Evolutionary conservation across 192 early-diverging fungal species (phyloP).

Genomic region (Jimgerdemannia flammicorona): DNA sequence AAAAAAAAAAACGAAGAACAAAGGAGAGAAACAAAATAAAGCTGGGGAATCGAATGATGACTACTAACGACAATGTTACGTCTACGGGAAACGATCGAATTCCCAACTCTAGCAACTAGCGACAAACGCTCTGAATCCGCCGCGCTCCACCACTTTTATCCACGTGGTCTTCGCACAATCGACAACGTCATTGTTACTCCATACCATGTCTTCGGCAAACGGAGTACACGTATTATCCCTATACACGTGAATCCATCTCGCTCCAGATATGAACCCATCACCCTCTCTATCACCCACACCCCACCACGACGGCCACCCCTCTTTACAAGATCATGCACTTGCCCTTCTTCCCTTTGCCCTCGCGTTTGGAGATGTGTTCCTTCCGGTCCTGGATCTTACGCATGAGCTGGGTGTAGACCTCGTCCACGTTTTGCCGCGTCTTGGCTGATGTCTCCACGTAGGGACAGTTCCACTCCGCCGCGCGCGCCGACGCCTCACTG

Average conservation of each 20-base stretch:
- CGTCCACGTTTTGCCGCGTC: slow-evolving; percentile 77
- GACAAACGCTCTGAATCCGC: neutral
- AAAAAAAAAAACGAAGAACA: too few species aligned
- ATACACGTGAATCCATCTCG: too few species aligned
- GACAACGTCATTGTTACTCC: too few species aligned
- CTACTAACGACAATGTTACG: too few species aligned
- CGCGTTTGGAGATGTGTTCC: slow-evolving; percentile 18
- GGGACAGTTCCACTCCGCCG: slow-evolving; percentile 63
- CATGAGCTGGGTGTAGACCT: slow-evolving; percentile 72
- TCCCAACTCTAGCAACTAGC: neutral
- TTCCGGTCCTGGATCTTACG: slow-evolving; percentile 70
- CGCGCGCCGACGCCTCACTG: slow-evolving; percentile 52
- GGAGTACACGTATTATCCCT: too few species aligned
- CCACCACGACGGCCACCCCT: too few species aligned
- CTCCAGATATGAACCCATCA: slow-evolving; percentile 5
- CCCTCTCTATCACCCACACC: too few species aligned
- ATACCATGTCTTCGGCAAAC: neutral
- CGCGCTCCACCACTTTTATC: too few species aligned
- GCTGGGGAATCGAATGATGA: too few species aligned
- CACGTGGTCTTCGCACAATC: too few species aligned
- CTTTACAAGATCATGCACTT: slow-evolving; percentile 32
- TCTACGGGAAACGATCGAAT: neutral
- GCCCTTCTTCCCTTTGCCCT: slow-evolving; percentile 28
- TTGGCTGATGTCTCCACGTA: slow-evolving; percentile 76
- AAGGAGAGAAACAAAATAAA: too few species aligned